These are phyloP conservation scores for Botryotinia narcissicola DNA, from an alignment of 2,329 filamentous ascomycete genomes.

Conservation along the genomic window DNA sequence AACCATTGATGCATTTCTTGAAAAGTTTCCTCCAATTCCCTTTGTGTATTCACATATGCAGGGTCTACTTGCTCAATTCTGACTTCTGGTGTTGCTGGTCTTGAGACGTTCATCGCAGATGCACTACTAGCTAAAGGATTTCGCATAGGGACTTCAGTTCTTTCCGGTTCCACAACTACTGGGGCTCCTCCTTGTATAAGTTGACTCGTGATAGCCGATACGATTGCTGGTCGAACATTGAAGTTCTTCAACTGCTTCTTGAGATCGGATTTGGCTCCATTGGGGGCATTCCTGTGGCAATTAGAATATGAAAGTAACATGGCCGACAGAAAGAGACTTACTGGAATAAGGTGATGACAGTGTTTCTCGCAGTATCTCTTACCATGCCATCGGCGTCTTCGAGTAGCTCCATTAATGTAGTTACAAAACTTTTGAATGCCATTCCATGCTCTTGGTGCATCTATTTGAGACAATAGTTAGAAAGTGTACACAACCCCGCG, in stretches of 20 bases:
- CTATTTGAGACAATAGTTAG: constrained; percentile 41
- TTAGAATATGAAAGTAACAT: constrained; percentile 19
- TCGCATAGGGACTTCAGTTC: constrained; percentile 43
- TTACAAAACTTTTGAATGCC: constrained; percentile 80
- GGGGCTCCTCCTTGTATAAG: constrained; percentile 53
- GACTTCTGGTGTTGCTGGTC: constrained; percentile 62
- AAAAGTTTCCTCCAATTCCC: constrained; percentile 86
- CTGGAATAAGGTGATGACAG: constrained; percentile 85
- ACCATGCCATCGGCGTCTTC: constrained; percentile 90
- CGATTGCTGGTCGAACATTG: constrained; percentile 84
- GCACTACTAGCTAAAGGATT: constrained; percentile 51
- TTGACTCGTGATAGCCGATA: constrained; percentile 74
- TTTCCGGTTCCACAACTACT: constrained; percentile 33
- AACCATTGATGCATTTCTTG: constrained; percentile 78
- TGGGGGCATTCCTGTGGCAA: constrained; percentile 64
- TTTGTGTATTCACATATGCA: constrained; percentile 75
- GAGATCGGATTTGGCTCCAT: constrained; percentile 81
- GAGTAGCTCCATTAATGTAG: constrained; percentile 76
- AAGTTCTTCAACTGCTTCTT: constrained; percentile 81
- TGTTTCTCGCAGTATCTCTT: constrained; percentile 76
- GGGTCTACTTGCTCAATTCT: constrained; percentile 73
- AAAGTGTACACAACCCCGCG: neutral
- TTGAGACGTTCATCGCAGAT: constrained; percentile 44
- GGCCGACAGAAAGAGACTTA: constrained; percentile 41
- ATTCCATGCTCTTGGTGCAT: constrained; percentile 80